These are phyloP conservation scores for Climacium dendroides DNA, from an alignment of 225 moss, liverwort and hornwort species.

Conservation along the genomic window DNA sequence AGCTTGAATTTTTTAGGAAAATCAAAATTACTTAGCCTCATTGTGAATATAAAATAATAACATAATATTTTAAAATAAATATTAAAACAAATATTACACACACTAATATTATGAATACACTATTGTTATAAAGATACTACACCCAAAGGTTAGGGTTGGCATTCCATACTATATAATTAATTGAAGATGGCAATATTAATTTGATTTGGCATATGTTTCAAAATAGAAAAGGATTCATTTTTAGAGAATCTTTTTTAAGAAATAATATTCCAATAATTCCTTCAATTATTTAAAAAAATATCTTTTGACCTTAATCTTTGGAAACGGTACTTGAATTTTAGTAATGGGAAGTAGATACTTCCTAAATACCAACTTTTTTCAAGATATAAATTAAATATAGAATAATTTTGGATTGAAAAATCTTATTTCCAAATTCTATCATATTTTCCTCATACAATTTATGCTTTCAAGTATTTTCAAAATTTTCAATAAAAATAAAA, in stretches of 20 bases:
- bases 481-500: neutral
- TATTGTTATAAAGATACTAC: too few relatives aligned
- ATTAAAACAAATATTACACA: too few relatives aligned
- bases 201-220: neutral
- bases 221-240: too few relatives aligned
- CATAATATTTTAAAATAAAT: too few relatives aligned
- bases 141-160: rapidly evolving
- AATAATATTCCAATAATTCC: neutral
- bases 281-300: neutral
- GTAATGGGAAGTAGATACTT: too few relatives aligned
- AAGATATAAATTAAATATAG: neutral
- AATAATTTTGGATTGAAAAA: too few relatives aligned
- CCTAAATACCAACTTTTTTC: rapidly evolving
- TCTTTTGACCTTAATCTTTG: rapidly evolving
- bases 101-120: too few relatives aligned
- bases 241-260: rapidly evolving
- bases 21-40: neutral
- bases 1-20: neutral
- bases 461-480: neutral
- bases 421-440: neutral
- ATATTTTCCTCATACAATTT: neutral
- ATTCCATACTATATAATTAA: rapidly evolving
- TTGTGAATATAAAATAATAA: neutral
- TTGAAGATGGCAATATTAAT: neutral
- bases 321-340: rapidly evolving